phyloP scores from a whole-genome alignment of 2,329 filamentous ascomycete species.

The Ophiostoma sp. region DNA sequence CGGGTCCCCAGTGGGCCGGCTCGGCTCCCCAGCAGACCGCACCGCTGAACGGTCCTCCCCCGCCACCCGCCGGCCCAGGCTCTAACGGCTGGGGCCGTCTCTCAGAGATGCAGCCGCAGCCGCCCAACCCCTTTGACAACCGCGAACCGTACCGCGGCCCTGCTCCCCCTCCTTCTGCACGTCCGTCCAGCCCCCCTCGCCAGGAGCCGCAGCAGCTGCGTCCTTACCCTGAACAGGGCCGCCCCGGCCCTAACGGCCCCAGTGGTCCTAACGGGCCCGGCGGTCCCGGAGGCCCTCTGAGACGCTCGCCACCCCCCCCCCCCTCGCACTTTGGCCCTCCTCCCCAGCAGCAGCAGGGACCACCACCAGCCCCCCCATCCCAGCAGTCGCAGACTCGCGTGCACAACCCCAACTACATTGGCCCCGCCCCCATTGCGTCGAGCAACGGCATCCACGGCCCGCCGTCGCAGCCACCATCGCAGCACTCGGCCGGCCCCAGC shows the following conservation, averaged over 20 bases:
- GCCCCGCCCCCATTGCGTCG: conserved; percentile 44
- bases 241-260: conserved; percentile 36
- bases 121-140: conserved; percentile 75
- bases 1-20: conserved; percentile 83
- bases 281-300: conserved; percentile 33
- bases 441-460: conserved; percentile 42
- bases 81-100: conserved; percentile 59
- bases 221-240: conserved; percentile 62
- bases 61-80: conserved; percentile 53
- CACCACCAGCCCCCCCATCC: conserved; percentile 40
- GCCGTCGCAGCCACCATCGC: conserved; percentile 45
- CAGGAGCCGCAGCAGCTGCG: conserved; percentile 61
- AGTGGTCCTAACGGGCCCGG: conserved; percentile 37
- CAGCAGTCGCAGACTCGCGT: conserved; percentile 46
- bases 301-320: conserved; percentile 50
- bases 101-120: conserved; percentile 73
- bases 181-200: conserved; percentile 66
- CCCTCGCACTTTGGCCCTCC: conserved; percentile 50
- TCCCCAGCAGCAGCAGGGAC: conserved; percentile 38
- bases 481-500: conserved; percentile 46
- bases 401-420: conserved; percentile 55
- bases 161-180: conserved; percentile 53
- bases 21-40: conserved; percentile 50
- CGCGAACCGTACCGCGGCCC: conserved; percentile 63
- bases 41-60: conserved; percentile 46